These are phyloP conservation scores for Auricularia sp. DNA, from an alignment of 768 basidiomycete species.

Conservation along the genomic window DNA sequence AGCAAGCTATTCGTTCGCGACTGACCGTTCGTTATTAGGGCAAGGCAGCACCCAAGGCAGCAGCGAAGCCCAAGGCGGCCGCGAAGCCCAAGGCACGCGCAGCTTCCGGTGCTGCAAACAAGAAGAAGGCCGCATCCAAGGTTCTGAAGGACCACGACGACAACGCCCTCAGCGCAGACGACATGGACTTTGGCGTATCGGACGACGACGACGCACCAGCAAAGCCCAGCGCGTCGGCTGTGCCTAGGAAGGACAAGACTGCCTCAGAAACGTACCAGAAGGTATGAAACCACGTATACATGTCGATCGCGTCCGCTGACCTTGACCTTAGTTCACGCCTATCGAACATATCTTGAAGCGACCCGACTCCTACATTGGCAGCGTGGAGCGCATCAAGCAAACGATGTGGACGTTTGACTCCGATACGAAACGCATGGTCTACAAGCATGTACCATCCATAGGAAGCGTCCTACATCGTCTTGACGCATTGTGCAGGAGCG, in stretches of 20 bases:
- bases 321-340: slow-evolving; percentile 66
- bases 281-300: slow-evolving; percentile 32
- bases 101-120: slow-evolving; percentile 6
- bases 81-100: slow-evolving; percentile 37
- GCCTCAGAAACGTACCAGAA: slow-evolving; percentile 88
- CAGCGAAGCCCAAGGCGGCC: slow-evolving; percentile 34
- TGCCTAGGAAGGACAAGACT: slow-evolving; percentile 63
- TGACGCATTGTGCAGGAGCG: slow-evolving; percentile 18
- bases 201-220: slow-evolving; percentile 26
- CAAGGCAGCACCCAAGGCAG: slow-evolving; percentile 34
- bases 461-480: neutral
- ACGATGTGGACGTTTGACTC: slow-evolving; percentile 91
- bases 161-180: slow-evolving; percentile 40
- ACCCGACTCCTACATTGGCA: slow-evolving; percentile 94
- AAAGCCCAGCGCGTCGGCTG: slow-evolving; percentile 14
- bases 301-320: slow-evolving; percentile 2
- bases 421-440: slow-evolving; percentile 71
- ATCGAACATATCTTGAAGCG: slow-evolving; percentile 88
- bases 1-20: neutral
- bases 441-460: slow-evolving; percentile 46
- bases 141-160: slow-evolving; percentile 53
- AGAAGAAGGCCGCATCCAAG: slow-evolving; percentile 49
- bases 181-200: slow-evolving; percentile 31
- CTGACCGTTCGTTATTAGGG: slow-evolving; percentile 12
- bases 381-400: slow-evolving; percentile 80